phyloP scores from a whole-genome alignment of 2,329 filamentous ascomycete genomes.

The Byssoonygena ceratinophila region DNA sequence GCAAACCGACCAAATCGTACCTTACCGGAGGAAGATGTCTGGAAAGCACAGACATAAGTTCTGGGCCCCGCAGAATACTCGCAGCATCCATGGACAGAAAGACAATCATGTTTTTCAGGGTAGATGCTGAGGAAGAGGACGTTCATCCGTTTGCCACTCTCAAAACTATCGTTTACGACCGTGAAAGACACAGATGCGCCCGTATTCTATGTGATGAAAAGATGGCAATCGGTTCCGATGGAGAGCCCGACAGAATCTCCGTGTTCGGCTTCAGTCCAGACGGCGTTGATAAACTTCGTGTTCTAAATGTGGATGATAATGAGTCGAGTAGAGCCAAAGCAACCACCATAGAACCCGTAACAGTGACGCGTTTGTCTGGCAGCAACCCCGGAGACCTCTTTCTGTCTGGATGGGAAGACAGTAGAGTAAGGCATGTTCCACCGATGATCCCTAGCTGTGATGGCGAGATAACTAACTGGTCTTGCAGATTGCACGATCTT shows the following conservation, averaged over 20 bases:
- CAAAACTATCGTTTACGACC: conserved; percentile 22
- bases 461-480: not conserved
- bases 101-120: conserved; percentile 39
- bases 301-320: conserved; percentile 27
- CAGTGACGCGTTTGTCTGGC: conserved; percentile 17
- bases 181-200: conserved; percentile 39
- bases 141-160: conserved; percentile 31
- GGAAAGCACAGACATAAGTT: conserved; percentile 40
- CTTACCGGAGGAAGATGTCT: conserved; percentile 38
- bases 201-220: conserved; percentile 42
- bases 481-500: conserved; percentile 48
- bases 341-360: conserved; percentile 31
- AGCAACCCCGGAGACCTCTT: conserved; percentile 42
- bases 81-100: conserved; percentile 44
- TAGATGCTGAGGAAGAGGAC: conserved; percentile 25
- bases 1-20: conserved; percentile 32
- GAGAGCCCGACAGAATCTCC: conserved; percentile 34
- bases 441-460: not conserved
- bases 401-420: conserved; percentile 51
- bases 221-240: conserved; percentile 44
- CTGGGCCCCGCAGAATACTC: conserved; percentile 35
- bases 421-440: conserved; percentile 35
- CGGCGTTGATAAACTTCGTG: conserved; percentile 31
- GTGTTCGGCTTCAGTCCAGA: conserved; percentile 43
- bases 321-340: conserved; percentile 23